phyloP scores from a whole-genome alignment of 768 basidiomycete species.

The Mycena epipterygia region DNA sequence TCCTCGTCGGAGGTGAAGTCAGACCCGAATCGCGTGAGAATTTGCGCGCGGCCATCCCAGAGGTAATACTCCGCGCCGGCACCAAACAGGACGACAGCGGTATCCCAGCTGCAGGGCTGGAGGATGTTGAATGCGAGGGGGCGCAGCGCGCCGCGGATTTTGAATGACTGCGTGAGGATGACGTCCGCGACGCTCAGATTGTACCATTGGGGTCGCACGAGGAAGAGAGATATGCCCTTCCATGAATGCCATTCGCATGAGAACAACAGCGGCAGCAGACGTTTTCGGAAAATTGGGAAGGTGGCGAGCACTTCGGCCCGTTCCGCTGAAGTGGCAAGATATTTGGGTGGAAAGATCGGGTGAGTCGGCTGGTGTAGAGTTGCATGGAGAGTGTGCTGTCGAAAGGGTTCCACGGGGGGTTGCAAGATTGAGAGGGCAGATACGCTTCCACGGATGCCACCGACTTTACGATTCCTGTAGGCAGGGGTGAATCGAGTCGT shows the following conservation, averaged over 20 bases:
- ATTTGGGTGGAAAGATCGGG: no score
- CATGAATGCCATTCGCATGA: neutral
- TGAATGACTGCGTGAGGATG: neutral
- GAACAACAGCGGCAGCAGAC: neutral
- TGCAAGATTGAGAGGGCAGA: no score
- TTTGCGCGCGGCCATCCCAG: neutral
- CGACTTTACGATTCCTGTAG: no score
- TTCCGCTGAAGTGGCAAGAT: no score
- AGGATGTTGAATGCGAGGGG: conserved; percentile 9
- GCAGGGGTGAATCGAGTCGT: no score
- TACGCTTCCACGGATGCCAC: no score
- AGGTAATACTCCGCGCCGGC: neutral
- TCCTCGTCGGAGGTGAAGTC: conserved; percentile 3
- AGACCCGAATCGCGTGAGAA: neutral
- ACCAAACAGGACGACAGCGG: neutral
- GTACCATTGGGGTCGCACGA: neutral
- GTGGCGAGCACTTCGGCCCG: neutral
- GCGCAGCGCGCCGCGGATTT: neutral
- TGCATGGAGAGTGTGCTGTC: no score
- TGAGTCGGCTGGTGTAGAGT: no score
- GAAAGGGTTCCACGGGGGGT: no score
- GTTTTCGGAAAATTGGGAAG: neutral
- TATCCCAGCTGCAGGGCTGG: neutral
- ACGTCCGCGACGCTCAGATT: neutral
- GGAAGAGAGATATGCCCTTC: neutral